Percentiles rank a stretch among this genome's conserved stretches.
These are phyloP conservation scores for Monosporascus sp. DNA, from an alignment of 2,329 filamentous ascomycete species.

Conservation along the genomic window DNA sequence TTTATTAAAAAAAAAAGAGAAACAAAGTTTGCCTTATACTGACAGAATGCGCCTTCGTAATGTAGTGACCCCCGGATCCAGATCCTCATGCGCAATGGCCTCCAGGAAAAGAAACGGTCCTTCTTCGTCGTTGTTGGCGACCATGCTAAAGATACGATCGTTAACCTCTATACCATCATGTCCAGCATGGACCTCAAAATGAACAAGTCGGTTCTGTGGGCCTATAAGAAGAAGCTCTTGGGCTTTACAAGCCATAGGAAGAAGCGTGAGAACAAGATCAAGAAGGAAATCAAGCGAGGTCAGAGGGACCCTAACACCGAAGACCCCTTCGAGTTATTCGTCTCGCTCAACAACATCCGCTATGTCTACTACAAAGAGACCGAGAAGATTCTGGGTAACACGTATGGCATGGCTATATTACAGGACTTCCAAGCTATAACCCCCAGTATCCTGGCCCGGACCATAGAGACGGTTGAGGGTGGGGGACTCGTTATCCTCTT, in stretches of 20 bases:
- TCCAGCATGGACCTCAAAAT: conserved; percentile 84
- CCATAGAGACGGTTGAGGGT: conserved; percentile 95
- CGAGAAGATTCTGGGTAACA: conserved; percentile 96
- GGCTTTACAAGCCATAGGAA: conserved; percentile 94
- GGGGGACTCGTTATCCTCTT: conserved; percentile 86
- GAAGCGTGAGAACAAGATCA: conserved; percentile 97
- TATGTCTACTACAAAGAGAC: conserved; percentile 99
- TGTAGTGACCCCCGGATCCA: conserved; percentile 81
- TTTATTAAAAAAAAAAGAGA: too few species aligned
- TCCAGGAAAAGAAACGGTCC: conserved; percentile 94
- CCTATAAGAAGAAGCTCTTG: conserved; percentile 95
- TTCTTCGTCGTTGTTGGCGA: conserved; percentile 98
- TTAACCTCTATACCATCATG: conserved; percentile 91
- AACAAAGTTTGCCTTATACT: neutral
- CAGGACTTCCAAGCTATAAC: conserved; percentile 98
- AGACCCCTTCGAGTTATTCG: conserved; percentile 95
- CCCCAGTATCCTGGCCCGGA: conserved; percentile 90
- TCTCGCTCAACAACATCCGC: conserved; percentile 92
- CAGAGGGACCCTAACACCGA: conserved; percentile 87
- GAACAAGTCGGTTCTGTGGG: conserved; percentile 96
- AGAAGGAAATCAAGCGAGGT: conserved; percentile 94
- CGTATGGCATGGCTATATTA: conserved; percentile 95
- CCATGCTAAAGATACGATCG: conserved; percentile 91
- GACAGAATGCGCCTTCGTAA: neutral
- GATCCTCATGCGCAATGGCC: conserved; percentile 83